These are phyloP conservation scores for Aristolochia contorta DNA, from an alignment of 164 flowering plant genomes.

Conservation along the genomic window DNA sequence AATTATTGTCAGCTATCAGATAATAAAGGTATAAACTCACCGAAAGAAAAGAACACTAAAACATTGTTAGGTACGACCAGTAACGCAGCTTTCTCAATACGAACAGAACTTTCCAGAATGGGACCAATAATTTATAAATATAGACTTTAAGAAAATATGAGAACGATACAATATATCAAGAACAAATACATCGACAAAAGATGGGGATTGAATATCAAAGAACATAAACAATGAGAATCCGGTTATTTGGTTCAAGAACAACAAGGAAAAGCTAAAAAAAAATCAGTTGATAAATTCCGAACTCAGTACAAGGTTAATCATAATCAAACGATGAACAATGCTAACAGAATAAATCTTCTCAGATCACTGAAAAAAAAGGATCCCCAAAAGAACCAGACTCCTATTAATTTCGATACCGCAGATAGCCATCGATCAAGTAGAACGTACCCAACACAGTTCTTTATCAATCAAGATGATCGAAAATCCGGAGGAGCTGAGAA, in stretches of 20 bases:
- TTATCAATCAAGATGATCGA: slow-evolving; percentile 2
- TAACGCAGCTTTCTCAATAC: no score
- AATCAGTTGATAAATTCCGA: background rate
- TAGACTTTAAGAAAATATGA: background rate
- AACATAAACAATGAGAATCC: no score
- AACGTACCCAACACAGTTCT: slow-evolving; percentile 12
- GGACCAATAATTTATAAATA: background rate
- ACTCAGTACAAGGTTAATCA: background rate
- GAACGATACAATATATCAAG: background rate
- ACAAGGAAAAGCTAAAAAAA: no score
- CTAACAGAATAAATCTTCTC: background rate
- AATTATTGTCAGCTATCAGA: background rate
- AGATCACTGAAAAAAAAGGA: background rate
- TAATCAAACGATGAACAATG: background rate
- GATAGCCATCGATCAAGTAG: slow-evolving; percentile 3
- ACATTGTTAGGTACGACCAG: background rate
- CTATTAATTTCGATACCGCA: background rate
- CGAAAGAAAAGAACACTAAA: background rate
- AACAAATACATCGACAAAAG: no score
- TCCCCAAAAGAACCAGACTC: slow-evolving; percentile 2
- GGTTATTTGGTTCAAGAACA: no score
- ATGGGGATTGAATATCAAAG: no score
- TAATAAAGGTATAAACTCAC: background rate
- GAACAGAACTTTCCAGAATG: background rate
- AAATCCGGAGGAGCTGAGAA: background rate